phyloP scores from a whole-genome alignment of 176 grass and related monocot species.

The Pharus latifolius region DNA sequence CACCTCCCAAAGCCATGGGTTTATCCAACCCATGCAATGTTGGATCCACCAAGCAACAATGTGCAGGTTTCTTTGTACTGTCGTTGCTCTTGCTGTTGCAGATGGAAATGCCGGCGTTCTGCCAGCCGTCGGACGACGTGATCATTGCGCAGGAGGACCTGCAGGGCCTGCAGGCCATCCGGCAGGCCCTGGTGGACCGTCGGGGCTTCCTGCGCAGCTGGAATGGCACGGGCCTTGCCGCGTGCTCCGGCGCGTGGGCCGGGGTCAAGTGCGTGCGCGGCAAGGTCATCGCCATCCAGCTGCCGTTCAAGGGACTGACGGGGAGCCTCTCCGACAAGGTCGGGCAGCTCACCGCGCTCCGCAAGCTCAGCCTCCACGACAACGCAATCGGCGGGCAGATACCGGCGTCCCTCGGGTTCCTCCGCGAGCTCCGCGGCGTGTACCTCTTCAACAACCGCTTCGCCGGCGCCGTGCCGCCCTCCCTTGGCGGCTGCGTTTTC shows the following conservation, averaged over 20 bases:
- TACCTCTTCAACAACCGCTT: slow-evolving; percentile 97
- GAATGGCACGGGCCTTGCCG: slow-evolving; percentile 84
- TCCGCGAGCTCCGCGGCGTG: slow-evolving; percentile 56
- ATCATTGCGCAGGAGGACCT: slow-evolving; percentile 66
- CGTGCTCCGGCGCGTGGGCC: slow-evolving; percentile 79
- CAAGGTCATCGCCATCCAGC: slow-evolving; percentile 77
- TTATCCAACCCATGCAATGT: not conserved
- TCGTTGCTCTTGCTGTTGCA: not conserved
- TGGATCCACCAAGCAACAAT: not conserved
- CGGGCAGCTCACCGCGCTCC: slow-evolving; percentile 63
- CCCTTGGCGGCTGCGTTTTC: slow-evolving; percentile 43
- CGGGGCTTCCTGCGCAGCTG: slow-evolving; percentile 62
- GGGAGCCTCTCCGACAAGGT: slow-evolving; percentile 70
- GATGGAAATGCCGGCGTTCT: not conserved
- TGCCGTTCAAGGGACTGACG: slow-evolving; percentile 68
- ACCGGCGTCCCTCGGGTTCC: slow-evolving; percentile 50
- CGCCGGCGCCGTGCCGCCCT: slow-evolving; percentile 47
- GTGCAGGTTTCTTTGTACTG: not conserved
- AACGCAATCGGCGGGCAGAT: slow-evolving; percentile 69
- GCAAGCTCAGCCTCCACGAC: slow-evolving; percentile 84
- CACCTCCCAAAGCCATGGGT: not conserved
- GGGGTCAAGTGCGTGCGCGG: slow-evolving; percentile 77
- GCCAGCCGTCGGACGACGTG: slow-evolving; percentile 46
- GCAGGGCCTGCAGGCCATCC: slow-evolving; percentile 77
- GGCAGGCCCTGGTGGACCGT: slow-evolving; percentile 45